Conservation (phyloP, 805 yeast genomes). For the Lipomyces sp. region DNA sequence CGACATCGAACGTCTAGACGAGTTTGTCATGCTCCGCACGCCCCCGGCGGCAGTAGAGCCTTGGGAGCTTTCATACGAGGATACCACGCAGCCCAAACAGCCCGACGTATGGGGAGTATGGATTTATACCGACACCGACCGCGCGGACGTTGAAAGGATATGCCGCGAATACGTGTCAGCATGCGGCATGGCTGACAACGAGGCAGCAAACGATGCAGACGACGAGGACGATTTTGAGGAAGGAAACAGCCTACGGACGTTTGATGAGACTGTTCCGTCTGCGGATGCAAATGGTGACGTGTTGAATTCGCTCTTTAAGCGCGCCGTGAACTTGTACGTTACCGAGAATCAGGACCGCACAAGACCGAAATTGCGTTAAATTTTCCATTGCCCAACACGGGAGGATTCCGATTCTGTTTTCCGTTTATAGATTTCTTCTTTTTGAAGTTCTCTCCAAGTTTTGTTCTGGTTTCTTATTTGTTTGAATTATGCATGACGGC, state of each 20-base stretch:
- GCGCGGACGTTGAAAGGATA: conserved; percentile 12
- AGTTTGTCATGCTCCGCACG: conserved; percentile 25
- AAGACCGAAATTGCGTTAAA: not conserved
- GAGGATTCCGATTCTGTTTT: too few species aligned
- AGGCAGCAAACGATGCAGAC: too few species aligned
- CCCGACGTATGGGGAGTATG: conserved; percentile 30
- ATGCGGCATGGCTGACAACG: not conserved
- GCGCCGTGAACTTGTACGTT: conserved; percentile 18
- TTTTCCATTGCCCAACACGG: too few species aligned
- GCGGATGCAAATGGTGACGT: conserved; percentile 4
- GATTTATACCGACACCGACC: conserved; percentile 19
- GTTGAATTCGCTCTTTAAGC: conserved; percentile 9
- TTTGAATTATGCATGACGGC: too few species aligned
- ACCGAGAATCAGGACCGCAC: not conserved
- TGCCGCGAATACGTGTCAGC: conserved; percentile 6
- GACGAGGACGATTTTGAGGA: not conserved
- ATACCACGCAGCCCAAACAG: conserved; percentile 7
- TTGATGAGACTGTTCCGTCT: too few species aligned
- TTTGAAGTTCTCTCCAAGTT: too few species aligned
- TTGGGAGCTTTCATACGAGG: conserved; percentile 24
- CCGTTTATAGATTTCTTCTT: too few species aligned
- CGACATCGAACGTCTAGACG: conserved; percentile 25
- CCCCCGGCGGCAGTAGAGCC: conserved; percentile 18
- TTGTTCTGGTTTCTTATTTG: too few species aligned
- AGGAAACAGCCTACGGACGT: too few species aligned